These are phyloP conservation scores for Moricandia moricandioides DNA, from an alignment of 345 rosid species.

Conservation along the genomic window DNA sequence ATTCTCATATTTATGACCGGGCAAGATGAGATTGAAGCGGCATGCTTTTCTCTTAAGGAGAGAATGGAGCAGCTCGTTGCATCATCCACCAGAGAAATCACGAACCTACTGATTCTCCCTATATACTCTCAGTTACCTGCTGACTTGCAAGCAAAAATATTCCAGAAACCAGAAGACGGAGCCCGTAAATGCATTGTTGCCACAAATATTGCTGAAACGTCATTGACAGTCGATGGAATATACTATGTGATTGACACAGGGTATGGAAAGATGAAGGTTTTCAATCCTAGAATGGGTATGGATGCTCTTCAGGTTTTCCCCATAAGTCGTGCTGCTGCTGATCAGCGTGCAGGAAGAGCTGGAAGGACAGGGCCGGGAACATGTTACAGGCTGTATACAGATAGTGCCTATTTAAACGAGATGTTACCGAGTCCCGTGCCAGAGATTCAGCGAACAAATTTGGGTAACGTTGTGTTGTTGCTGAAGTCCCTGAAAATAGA, in stretches of 20 bases:
- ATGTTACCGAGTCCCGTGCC: slow-evolving; percentile 91
- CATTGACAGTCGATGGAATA: slow-evolving; percentile 95
- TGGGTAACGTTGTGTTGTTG: slow-evolving; percentile 89
- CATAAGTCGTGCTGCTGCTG: slow-evolving; percentile 93
- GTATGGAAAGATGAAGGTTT: slow-evolving; percentile 95
- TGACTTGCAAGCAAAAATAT: slow-evolving; percentile 96
- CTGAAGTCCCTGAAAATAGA: slow-evolving; percentile 89
- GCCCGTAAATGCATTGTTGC: slow-evolving; percentile 98
- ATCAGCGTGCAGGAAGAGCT: slow-evolving; percentile 98
- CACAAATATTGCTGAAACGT: slow-evolving; percentile 97
- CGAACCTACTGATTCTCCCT: slow-evolving; percentile 83
- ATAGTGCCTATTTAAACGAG: slow-evolving; percentile 85
- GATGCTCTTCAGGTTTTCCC: slow-evolving; percentile 98
- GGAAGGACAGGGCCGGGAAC: slow-evolving; percentile 99
- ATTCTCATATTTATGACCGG: slow-evolving; percentile 98
- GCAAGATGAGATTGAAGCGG: slow-evolving; percentile 96
- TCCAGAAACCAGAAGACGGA: slow-evolving; percentile 91
- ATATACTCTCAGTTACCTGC: slow-evolving; percentile 98
- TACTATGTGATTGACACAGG: slow-evolving; percentile 92
- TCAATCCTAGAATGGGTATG: slow-evolving; percentile 99
- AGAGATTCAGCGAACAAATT: slow-evolving; percentile 96
- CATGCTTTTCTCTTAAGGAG: slow-evolving; percentile 85
- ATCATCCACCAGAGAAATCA: slow-evolving; percentile 64
- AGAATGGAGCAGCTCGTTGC: slow-evolving; percentile 83
- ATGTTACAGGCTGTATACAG: slow-evolving; percentile 90